phyloP scores from a whole-genome alignment of 1,284 basidiomycete genomes.

The Heterobasidion irregulare region DNA sequence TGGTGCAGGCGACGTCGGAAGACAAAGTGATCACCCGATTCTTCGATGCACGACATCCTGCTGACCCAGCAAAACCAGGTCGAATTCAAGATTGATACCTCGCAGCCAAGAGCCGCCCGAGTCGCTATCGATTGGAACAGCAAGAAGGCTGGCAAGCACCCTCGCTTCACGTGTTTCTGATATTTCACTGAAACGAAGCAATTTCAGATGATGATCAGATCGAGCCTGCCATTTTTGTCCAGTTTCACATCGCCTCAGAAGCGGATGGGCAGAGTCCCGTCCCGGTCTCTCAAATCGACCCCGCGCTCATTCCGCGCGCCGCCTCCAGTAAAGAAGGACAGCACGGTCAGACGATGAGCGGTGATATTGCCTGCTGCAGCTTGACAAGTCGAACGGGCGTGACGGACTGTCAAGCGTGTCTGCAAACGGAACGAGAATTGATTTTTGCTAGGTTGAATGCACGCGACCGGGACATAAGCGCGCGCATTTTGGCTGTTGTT shows the following conservation, averaged over 20 bases:
- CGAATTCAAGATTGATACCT: constrained; percentile 58
- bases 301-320: neutral
- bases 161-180: neutral
- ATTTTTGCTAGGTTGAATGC: constrained; percentile 26
- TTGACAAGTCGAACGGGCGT: constrained; percentile 28
- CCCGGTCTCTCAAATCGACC: neutral
- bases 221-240: constrained; percentile 53
- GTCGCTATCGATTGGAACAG: constrained; percentile 68
- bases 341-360: constrained; percentile 40
- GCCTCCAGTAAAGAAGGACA: constrained; percentile 8
- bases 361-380: constrained; percentile 42
- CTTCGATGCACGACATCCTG: neutral
- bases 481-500: constrained; percentile 32
- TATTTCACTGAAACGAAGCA: neutral
- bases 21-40: constrained; percentile 28
- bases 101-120: constrained; percentile 45
- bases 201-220: constrained; percentile 69
- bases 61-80: constrained; percentile 31
- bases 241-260: constrained; percentile 22
- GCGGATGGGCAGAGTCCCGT: neutral
- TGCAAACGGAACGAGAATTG: constrained; percentile 32
- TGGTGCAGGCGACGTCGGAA: constrained; percentile 66
- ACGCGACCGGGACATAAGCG: constrained; percentile 26
- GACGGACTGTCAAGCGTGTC: constrained; percentile 52
- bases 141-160: constrained; percentile 65